Base-by-base conservation (phyloP, 2,329 filamentous ascomycete genomes). In the Aquanectria penicillioides region DNA sequence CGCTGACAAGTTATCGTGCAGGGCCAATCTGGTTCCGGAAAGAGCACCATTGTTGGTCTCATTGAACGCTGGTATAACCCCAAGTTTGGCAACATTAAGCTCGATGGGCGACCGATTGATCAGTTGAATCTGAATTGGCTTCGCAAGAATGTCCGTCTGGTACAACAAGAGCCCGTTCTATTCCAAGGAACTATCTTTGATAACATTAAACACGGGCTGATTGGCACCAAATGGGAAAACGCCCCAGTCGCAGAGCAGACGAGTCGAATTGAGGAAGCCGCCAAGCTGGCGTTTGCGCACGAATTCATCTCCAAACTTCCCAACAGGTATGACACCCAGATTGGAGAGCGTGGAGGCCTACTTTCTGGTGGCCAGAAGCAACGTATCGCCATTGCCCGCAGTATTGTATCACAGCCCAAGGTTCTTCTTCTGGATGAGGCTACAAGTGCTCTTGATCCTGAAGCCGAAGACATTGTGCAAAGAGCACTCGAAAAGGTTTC, bases 401-500 rank as follows among this genome's bases (percentile, higher is more conserved):
- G 74, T 34, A 74, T 80, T 38, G 70, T 80, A n/a, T 73, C 72
- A 3, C 66, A 77, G 26, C 77, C 78, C 2, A 75, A 74, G 38
- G 85, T 91, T 25, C 77, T 91, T 0, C 80, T 91, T 12, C 74
- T 90, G 2, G 88, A 91, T 58, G 88, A 91, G 71, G 88, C 88
- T 1, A 91, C 88, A 0, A 85, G 81, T 38, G 85, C 87, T 0
- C 69, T 80, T 17, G 76, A 78, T 44, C 71, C 74, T 2, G 71
- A 78, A 13, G 73, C 78, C 1, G 78, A 81, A 41, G 72, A 76
- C 1, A 77, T 83, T 12, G 84, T 88, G 1, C 84, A 87, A 61
- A 72, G 78, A 18, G 84, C 84, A 0, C 76, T 87, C 4, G 80
- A 83, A 38, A 77, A 77, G 12, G 78, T 86, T 0, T 83, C 84